Percentiles rank a stretch among this genome's conserved stretches.
phyloP scores from a whole-genome alignment of 192 early-diverging fungal species.

The Oehlia diaphana region DNA sequence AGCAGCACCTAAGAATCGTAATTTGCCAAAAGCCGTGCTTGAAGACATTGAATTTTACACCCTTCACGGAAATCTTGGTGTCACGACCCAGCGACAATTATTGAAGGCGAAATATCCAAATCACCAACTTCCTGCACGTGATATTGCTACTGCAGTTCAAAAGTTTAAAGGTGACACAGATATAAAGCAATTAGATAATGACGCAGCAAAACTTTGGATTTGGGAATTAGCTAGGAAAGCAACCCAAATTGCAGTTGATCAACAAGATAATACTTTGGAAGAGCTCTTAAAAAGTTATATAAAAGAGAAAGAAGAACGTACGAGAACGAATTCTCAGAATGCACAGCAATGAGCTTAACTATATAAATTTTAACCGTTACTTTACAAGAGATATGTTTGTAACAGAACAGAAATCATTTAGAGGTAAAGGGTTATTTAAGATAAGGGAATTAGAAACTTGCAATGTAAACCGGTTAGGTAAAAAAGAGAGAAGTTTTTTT shows the following conservation, averaged over 20 bases:
- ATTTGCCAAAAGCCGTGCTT: constrained; percentile 23
- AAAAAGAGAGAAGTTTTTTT: too few relatives aligned
- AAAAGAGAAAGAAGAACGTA: constrained; percentile 26
- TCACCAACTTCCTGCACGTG: constrained; percentile 23
- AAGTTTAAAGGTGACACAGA: constrained; percentile 22
- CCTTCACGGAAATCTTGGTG: constrained; percentile 22
- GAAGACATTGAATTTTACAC: constrained; percentile 32
- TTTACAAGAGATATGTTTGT: too few relatives aligned
- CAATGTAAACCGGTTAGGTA: too few relatives aligned
- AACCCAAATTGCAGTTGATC: constrained; percentile 24
- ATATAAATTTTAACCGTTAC: not conserved
- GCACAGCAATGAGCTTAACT: not conserved
- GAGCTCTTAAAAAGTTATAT: constrained; percentile 27
- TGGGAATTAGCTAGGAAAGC: constrained; percentile 29
- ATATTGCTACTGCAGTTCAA: constrained; percentile 26
- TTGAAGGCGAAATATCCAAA: constrained; percentile 32
- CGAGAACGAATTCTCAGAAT: not conserved
- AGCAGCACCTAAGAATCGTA: constrained; percentile 28
- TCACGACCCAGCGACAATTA: constrained; percentile 27
- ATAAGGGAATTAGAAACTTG: too few relatives aligned
- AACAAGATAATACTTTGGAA: constrained; percentile 21
- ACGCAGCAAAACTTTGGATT: constrained; percentile 28
- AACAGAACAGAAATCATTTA: too few relatives aligned
- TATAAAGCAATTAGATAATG: constrained; percentile 28
- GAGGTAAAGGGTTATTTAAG: too few relatives aligned